Evolutionary conservation across 192 early-diverging fungal genomes (phyloP), one percentile per base, ranked within the genome.

Genomic region (Podila clonocystis): DNA sequence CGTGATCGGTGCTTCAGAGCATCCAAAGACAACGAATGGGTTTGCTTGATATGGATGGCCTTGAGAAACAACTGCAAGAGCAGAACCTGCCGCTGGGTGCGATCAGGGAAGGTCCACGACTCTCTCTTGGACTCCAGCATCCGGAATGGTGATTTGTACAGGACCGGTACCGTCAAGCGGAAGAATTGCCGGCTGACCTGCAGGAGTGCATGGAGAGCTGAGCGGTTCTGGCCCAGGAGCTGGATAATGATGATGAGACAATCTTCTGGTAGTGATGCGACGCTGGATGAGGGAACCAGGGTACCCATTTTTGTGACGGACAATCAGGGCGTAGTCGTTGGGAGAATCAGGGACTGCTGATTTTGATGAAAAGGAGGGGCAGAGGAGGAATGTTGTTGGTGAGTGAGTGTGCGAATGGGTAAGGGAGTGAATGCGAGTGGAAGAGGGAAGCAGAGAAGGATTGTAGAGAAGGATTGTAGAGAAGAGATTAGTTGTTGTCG

Each of bases 91-190:
- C 75, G 63, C 36, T 61, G 75, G 19, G 64, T 70, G 26, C 75
- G 45, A 28, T 77, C 75, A 28, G 64, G 29, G 63, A 68, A 77
- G 4, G 68, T 60, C 68, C 68, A 70, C 0, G 57, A 12, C 34
- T 77, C 68, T 9, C 49, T 11, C 31, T 64, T 76, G 13, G 74
- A 65, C 33, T 77, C 75, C n/a, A 77, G 49, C 33, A 70, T 22
- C 59, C 75, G 68, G 28, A 77, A 77, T 3, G 75, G 75, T 13
- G 75, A 77, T 62, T 63, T 58, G 58, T 77, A 77, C 28, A 77
- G 64, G 55, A 61, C 24, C 8, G 75, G 75, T 26, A 71, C 58
- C 0, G 33, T 63, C 3, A 77, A 29, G 2, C 55, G 68, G 50
- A 77, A 77, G 64, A 77, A 77, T 29, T 77, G 75, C 34, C 38